These are phyloP conservation scores for Xylaria sp. DNA, from an alignment of 2,329 filamentous ascomycete genomes.

Conservation along the genomic window DNA sequence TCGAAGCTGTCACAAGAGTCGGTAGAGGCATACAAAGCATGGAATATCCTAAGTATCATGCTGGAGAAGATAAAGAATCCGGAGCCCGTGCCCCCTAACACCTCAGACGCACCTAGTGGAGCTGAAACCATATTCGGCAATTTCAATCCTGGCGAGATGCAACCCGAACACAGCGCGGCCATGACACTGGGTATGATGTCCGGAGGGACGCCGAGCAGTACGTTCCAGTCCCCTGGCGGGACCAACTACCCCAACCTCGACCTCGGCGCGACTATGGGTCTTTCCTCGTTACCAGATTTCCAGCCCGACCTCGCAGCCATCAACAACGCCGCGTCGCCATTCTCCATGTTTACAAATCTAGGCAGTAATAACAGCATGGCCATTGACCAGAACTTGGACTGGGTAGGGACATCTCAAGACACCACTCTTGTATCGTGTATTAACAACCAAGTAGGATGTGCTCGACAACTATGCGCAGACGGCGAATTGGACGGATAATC, in stretches of 20 bases:
- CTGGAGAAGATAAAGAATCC: conserved; percentile 73
- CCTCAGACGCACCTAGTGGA: conserved; percentile 25
- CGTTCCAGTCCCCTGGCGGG: conserved; percentile 47
- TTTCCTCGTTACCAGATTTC: conserved; percentile 45
- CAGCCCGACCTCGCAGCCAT: conserved; percentile 43
- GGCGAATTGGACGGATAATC: conserved; percentile 60
- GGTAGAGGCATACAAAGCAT: conserved; percentile 90
- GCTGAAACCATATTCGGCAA: conserved; percentile 37
- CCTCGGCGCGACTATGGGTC: conserved; percentile 42
- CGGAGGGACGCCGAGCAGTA: conserved; percentile 42
- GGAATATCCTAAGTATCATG: conserved; percentile 81
- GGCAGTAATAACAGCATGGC: conserved; percentile 48
- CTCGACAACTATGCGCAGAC: conserved; percentile 64
- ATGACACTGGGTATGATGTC: conserved; percentile 52
- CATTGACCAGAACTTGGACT: conserved; percentile 60
- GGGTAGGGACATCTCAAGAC: conserved; percentile 51
- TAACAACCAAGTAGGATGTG: conserved; percentile 51
- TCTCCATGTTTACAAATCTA: conserved; percentile 59
- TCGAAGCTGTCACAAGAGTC: conserved; percentile 75
- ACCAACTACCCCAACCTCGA: conserved; percentile 52
- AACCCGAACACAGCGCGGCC: conserved; percentile 49
- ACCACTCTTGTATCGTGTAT: conserved; percentile 15
- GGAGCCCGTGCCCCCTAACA: conserved; percentile 31
- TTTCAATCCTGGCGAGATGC: conserved; percentile 38
- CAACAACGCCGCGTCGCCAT: conserved; percentile 51